phyloP scores from a whole-genome alignment of 768 basidiomycete genomes.

The Termitomyces sp. region DNA sequence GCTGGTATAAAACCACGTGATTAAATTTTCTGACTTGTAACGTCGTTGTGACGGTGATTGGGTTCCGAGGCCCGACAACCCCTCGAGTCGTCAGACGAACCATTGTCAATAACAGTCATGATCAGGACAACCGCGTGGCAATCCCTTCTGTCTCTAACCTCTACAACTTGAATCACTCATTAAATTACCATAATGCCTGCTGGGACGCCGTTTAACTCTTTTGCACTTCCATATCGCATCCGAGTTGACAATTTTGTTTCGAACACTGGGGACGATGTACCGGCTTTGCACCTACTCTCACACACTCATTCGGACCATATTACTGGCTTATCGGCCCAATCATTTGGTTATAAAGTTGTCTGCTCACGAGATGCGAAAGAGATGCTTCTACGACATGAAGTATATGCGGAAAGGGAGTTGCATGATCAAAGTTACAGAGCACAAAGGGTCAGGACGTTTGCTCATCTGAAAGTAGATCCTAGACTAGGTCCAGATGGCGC shows the following conservation, averaged over 20 bases:
- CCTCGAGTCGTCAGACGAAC: too few species aligned
- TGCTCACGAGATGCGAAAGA: constrained; percentile 83
- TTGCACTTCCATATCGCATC: constrained; percentile 74
- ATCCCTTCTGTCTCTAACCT: not conserved
- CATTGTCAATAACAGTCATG: not conserved
- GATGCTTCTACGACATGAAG: constrained; percentile 78
- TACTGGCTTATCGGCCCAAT: constrained; percentile 65
- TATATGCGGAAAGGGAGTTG: constrained; percentile 56
- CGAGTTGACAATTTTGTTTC: constrained; percentile 80
- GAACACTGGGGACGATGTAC: constrained; percentile 26
- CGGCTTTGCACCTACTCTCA: constrained; percentile 69
- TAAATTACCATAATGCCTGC: constrained; percentile 49
- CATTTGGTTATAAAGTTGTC: constrained; percentile 65
- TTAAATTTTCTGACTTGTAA: too few species aligned
- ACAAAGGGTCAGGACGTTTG: constrained; percentile 52
- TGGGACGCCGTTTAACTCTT: constrained; percentile 73
- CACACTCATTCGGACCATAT: constrained; percentile 92
- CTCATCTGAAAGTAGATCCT: constrained; percentile 60
- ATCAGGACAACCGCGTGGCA: not conserved
- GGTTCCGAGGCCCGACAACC: too few species aligned
- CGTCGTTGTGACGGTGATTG: too few species aligned
- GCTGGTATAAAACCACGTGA: too few species aligned
- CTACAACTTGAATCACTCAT: not conserved
- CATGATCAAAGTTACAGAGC: constrained; percentile 44
- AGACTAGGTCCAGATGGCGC: constrained; percentile 39